phyloP scores from a whole-genome alignment of 495 filamentous ascomycete genomes.

The Aspergillus indologenus region DNA sequence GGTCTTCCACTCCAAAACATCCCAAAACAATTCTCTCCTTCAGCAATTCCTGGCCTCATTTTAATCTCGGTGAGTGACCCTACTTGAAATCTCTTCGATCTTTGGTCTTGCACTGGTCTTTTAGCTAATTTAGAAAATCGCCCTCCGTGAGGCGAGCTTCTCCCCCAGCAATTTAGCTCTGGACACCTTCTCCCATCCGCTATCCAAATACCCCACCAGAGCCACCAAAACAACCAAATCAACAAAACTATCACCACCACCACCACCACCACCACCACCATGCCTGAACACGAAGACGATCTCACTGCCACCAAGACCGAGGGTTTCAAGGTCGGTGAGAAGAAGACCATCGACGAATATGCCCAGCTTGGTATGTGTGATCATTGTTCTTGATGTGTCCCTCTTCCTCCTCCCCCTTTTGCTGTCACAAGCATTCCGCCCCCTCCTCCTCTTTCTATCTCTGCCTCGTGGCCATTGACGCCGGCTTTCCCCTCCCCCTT shows the following conservation, averaged over 20 bases:
- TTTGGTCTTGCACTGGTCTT: neutral
- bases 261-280: too few species aligned
- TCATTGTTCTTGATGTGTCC: neutral
- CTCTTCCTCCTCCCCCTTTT: neutral
- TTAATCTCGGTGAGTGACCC: neutral
- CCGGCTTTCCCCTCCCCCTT: conserved; percentile 1
- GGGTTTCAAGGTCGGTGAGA: conserved; percentile 97
- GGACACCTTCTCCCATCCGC: neutral
- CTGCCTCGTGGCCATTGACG: neutral
- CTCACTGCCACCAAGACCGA: conserved; percentile 80
- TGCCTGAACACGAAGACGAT: conserved; percentile 81
- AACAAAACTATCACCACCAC: too few species aligned
- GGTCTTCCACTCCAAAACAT: conserved; percentile 7
- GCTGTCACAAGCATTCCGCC: neutral
- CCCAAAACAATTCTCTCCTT: conserved; percentile 6
- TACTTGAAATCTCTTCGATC: neutral
- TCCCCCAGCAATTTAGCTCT: neutral
- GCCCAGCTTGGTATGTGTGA: conserved; percentile 74
- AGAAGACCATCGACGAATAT: conserved; percentile 94
- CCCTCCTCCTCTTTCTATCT: conserved; percentile 8
- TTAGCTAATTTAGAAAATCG: neutral
- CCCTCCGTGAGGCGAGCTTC: neutral
- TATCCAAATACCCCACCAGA: conserved; percentile 21
- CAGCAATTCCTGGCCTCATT: neutral
- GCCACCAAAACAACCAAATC: conserved; percentile 17